Base-by-base conservation (phyloP, 345 rosid genomes). In the Lumnitzera racemosa region DNA sequence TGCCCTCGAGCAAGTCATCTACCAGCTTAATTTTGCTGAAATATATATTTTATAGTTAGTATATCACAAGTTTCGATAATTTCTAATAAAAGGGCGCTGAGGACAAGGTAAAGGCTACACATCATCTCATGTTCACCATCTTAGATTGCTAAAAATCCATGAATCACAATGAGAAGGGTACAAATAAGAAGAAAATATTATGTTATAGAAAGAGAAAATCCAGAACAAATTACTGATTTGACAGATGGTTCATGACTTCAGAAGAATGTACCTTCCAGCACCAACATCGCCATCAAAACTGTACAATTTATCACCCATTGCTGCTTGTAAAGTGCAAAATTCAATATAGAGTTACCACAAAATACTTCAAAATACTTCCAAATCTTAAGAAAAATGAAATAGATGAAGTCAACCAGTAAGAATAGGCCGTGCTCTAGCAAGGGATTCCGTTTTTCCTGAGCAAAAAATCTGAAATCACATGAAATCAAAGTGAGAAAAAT, bases 1-100 rank as follows among this genome's bases (percentile, higher is more conserved):
- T 81, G 58, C 91, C 96, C 83, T 83, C 83, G 16, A 92, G 96
- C 70, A 89, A 74, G 69, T 87, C 94, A 56, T 66, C 80, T 48
- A 92, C 96, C 88, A 87, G 67, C 72, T 87, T 87, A 57, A 74
- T 65, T 70, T 87, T 87, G 70, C 98, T 92, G 86, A 67, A 62
- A 69, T 29, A 60, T 47, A 51, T n/a, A 49, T 54, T 43, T 55
- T 15, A 65, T 48, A 65, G 57, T 51, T 53, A 11, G 57, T 57
- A 36, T 49, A 17, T 16, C 49, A 20, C 9, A 15, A 63, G 11
- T 5, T 47, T 59, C 61, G 48, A 16, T 24, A 55, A 59, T 12
- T 62, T 57, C 24, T 49, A 53, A 23, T 53, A 24, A 27, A 2
- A 27, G 36, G 43, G 11, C 43, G 12, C 29, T 0, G 13, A 29